Base-by-base conservation (phyloP, 129 eudicot genomes). In the Saussurea involucrata region DNA sequence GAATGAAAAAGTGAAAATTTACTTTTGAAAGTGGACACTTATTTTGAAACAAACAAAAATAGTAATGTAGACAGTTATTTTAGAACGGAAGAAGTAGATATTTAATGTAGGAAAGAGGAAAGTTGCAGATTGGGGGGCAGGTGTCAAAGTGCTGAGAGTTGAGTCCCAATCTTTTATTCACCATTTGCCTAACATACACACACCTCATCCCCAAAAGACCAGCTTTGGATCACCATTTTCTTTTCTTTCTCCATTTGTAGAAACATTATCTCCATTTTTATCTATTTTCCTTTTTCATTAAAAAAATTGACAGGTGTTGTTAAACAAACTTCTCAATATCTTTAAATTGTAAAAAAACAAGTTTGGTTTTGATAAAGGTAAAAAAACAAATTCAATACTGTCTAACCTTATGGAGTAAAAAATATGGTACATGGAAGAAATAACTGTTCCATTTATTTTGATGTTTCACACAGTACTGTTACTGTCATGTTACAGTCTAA, bases 81-180 rank as follows among this genome's bases (percentile, higher is more conserved):
- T n/a, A n/a, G n/a, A n/a, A n/a, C n/a, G n/a, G n/a, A n/a, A n/a
- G n/a, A n/a, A n/a, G n/a, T n/a, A n/a, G n/a, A n/a, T n/a, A n/a
- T n/a, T n/a, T 81, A 81, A 81, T 81, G 69, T 40, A 74, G 84
- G 80, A 74, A 74, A 68, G 80, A 58, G 55, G 63, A 58, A 34
- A 73, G 75, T 74, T 25, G 80, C 68, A 75, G 84, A 81, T 74
- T 9, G 68, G 28, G 28, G 46, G 84, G 67, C 84, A 81, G 80
- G 84, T 81, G 84, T 81, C 84, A 29, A 1, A 37, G 69, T 27
- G 20, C 42, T 21, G 80, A 75, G 71, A 68, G 80, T 74, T 81
- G 61, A 66, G 18, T 17, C 72, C 69, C 25, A 46, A 70, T 76
- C 68, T 78, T 60, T 78, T 61, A 78, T 60, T 60, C 74, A 55